A percentile compares a stretch with the other conserved stretches of the same genome.
These are phyloP conservation scores for Sarocladiaceae sp. DNA, from an alignment of 2,329 filamentous ascomycete genomes.

Conservation along the genomic window DNA sequence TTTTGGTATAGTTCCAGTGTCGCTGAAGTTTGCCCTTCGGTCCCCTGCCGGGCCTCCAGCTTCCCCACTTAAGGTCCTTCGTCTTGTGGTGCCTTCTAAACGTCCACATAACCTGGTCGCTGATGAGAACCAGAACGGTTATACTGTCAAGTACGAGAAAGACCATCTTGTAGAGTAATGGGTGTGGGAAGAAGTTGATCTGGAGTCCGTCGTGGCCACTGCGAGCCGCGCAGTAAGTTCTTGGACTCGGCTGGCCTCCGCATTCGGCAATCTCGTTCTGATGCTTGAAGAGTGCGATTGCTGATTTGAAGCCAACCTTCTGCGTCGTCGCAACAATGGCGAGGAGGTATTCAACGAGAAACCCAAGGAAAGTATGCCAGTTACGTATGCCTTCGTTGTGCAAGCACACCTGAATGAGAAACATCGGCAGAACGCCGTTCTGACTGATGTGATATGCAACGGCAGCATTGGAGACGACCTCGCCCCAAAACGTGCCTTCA, in stretches of 20 bases:
- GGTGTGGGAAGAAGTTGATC: conserved; percentile 33
- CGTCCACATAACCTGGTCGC: conserved; percentile 33
- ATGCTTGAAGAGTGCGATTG: conserved; percentile 28
- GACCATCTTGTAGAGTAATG: conserved; percentile 31
- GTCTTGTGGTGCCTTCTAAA: conserved; percentile 29
- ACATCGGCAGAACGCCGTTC: conserved; percentile 33
- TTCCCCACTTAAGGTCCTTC: conserved; percentile 25
- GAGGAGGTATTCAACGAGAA: conserved; percentile 32
- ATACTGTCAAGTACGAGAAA: conserved; percentile 32
- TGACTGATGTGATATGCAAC: conserved; percentile 32
- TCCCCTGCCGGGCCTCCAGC: conserved; percentile 26
- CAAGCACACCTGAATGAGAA: conserved; percentile 31
- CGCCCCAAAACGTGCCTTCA: conserved; percentile 34
- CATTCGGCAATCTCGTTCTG: conserved; percentile 27
- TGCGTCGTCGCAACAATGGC: conserved; percentile 33
- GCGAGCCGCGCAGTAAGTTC: conserved; percentile 32
- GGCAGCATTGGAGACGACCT: conserved; percentile 33
- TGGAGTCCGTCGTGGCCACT: conserved; percentile 27
- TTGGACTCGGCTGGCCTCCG: conserved; percentile 31
- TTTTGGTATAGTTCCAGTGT: conserved; percentile 23
- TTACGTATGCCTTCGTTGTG: conserved; percentile 35
- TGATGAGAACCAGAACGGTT: conserved; percentile 28
- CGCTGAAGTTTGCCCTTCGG: conserved; percentile 23
- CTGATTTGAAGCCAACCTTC: conserved; percentile 28
- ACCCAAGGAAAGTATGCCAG: conserved; percentile 36